Evolutionary conservation across 169 alveolate genomes (phyloP).

Genomic region (Plasmodium relictum): DNA sequence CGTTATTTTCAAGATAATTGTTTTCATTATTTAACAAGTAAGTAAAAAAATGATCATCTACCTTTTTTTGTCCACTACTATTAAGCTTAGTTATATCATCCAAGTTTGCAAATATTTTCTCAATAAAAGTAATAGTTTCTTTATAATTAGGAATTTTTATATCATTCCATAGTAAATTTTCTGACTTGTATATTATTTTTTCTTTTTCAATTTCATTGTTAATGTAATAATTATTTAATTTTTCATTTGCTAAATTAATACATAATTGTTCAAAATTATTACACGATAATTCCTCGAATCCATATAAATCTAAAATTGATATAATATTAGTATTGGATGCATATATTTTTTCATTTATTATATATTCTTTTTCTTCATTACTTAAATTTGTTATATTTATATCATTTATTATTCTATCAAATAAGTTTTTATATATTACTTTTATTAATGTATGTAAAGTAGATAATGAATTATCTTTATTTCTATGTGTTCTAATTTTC

Average conservation of each 20-base stretch:
- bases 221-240: constrained; percentile 90
- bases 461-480: constrained; percentile 15
- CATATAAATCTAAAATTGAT: constrained; percentile 98
- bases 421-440: constrained; percentile 49
- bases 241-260: constrained; percentile 98
- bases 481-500: constrained; percentile 38
- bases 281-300: constrained; percentile 97
- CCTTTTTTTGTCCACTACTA: constrained; percentile 55
- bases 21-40: constrained; percentile 41
- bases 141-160: constrained; percentile 35
- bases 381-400: constrained; percentile 53
- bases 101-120: constrained; percentile 20
- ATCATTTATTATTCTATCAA: constrained; percentile 44
- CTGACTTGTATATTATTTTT: constrained; percentile 87
- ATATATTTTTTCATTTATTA: constrained; percentile 19
- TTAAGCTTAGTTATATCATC: constrained; percentile 64
- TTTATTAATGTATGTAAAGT: constrained; percentile 58
- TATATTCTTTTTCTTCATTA: constrained; percentile 29
- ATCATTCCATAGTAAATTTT: constrained; percentile 86
- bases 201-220: constrained; percentile 91
- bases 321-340: constrained; percentile 83
- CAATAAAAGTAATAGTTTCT: constrained; percentile 50
- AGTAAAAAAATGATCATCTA: constrained; percentile 43
- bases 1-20: constrained; percentile 19
- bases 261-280: constrained; percentile 98